Base-by-base conservation (phyloP, 1,139 yeast species). In the Lodderomyces elongisporus region DNA sequence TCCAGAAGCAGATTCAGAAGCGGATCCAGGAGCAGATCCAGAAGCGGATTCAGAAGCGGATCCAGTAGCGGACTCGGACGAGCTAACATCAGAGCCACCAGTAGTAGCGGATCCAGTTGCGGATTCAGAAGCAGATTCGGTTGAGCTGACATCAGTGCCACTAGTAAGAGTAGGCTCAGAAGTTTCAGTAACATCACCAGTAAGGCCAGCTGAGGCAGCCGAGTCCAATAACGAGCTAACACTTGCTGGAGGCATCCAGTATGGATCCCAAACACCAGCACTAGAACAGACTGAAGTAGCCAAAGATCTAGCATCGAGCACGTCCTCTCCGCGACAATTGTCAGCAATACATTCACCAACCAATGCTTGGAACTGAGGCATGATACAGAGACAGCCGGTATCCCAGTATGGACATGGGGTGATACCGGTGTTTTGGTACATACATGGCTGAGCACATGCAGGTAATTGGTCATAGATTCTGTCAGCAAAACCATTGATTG, bases 201-300 rank as follows among this genome's bases (percentile, higher is more conserved):
- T 24, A n/a, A 24, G 10, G 14, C 36, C 32, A 9, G 45, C 38
- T 29, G 48, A 40, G 23, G 52, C 61, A 27, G 68, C 71, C 27
- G 65, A 32, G 4, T 50, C 47, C 27, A 68, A 47, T 4, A 44
- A 58, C n/a, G 57, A 40, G 4, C 63, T 54, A 22, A 63, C 56
- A 7, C 69, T 52, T 10, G 51, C 48, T 25, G 48, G 55, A 34
- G 66, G 55, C 57, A 61, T 58, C 73, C 72, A 68, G 35, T 41
- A 52, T 32, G 56, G 57, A 20, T 60, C 49, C 41, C 62, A 58
- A 15, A 67, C 76, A 33, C 75, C 75, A 17, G 62, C 74, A 13
- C 45, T 42, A 27, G 55, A 44, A 47, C 76, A 70, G 30, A 66
- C 37, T 6, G 72, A 63, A 9, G 48, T 45, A 20, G 73, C 75